Base-by-base conservation (phyloP, 345 rosid genomes). In the Carallia pectinifolia region DNA sequence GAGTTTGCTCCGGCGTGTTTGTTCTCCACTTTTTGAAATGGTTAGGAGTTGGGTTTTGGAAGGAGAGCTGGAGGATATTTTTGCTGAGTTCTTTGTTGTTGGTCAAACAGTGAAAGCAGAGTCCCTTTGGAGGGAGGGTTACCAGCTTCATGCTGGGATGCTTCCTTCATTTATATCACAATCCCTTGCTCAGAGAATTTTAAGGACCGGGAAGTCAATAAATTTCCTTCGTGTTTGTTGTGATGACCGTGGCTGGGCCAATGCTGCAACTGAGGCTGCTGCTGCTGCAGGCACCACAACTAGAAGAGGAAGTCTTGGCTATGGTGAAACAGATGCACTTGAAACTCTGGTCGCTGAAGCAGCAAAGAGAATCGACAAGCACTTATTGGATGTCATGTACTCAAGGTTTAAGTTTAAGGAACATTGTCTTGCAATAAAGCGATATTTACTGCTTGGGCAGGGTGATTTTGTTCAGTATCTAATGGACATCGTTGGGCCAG, bases 11-110 rank as follows among this genome's bases (percentile, higher is more conserved):
- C 81, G 77, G 53, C 85, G 94, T 52, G 98, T 92, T 27, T 95
- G 97, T 74, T 95, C 96, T 70, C 99, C 99, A 0, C 85, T 95
- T 71, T 90, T 95, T 61, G 99, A 95, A 79, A 92, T 95, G 98
- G 99, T 95, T 62, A 90, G 97, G 88, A 90, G 96, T 68, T 95
- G 99, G 99, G 99, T 95, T 76, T 81, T 95, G 79, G 99, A 95
- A 83, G 99, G 99, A 34, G 98, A 95, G 84, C 65, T 95, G 81
- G 99, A 95, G 71, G 99, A 95, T 77, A 86, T 87, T 65, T 95
- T 86, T 64, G 84, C 98, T 1, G 98, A 95, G 68, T 90, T 95
- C 79, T 95, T 95, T 81, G 67, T 95, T 8, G 91, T 92, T 50
- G 87, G 93, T 65, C 97, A 95, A 77, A 87, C 93, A 7, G 99